A percentile compares a stretch with the other conserved stretches of the same genome.
Conservation (phyloP, 257 asterid genomes). For the Paulownia fortunei region DNA sequence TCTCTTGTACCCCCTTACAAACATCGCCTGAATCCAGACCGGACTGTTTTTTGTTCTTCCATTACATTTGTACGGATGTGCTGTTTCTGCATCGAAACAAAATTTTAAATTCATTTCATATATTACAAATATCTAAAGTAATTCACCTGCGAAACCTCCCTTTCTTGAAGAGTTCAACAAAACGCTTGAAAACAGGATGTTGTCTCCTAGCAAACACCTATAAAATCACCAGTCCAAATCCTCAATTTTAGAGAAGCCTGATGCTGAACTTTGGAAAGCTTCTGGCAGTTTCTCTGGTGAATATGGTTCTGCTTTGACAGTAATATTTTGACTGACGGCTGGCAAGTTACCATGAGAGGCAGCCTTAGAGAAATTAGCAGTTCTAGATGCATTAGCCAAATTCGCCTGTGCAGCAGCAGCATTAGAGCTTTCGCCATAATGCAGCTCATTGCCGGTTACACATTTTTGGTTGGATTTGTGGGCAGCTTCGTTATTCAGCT, state of each 20-base stretch:
- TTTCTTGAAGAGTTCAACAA: neutral
- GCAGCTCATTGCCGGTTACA: neutral
- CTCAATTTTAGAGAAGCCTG: slow-evolving; percentile 5
- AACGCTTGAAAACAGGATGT: neutral
- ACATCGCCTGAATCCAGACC: too few species aligned
- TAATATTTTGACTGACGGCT: neutral
- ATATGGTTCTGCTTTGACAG: slow-evolving; percentile 32
- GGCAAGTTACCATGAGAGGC: slow-evolving; percentile 8
- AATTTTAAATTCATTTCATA: neutral
- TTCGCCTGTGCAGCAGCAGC: neutral
- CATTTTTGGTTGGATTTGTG: neutral
- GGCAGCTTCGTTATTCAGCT: slow-evolving; percentile 1
- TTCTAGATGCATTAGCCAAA: neutral
- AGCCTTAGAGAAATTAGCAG: neutral
- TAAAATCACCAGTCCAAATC: slow-evolving; percentile 30
- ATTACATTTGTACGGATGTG: neutral
- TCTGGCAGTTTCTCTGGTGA: slow-evolving; percentile 34
- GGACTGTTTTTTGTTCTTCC: neutral
- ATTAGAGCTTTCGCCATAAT: slow-evolving; percentile 7
- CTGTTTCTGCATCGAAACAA: neutral
- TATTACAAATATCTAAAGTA: neutral
- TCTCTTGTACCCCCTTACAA: too few species aligned
- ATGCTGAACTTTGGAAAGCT: slow-evolving; percentile 20
- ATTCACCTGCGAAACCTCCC: neutral
- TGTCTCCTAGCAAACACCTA: neutral